These are phyloP conservation scores for Colletotrichum spinosum DNA, from an alignment of 2,329 filamentous ascomycete species.

Conservation along the genomic window DNA sequence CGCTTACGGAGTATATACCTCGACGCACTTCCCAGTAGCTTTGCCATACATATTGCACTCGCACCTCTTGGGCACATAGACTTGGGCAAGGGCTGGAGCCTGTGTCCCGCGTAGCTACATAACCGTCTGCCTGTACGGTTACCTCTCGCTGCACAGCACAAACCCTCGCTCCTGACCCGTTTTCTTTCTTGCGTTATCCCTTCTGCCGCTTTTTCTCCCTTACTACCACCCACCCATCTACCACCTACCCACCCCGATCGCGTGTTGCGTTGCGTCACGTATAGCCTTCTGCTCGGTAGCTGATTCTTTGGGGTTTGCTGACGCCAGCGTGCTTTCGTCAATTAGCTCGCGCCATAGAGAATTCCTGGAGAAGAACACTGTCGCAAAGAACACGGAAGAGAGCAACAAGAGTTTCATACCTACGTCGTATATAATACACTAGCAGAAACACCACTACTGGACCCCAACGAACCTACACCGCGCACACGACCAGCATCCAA, in stretches of 20 bases:
- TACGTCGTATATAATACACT: conserved; percentile 35
- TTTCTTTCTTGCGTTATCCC: too few species aligned
- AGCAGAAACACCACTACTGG: conserved; percentile 14
- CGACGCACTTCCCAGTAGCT: too few species aligned
- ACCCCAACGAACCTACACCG: conserved; percentile 3
- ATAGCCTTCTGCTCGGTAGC: conserved; percentile 15
- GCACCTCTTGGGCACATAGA: too few species aligned
- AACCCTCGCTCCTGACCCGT: too few species aligned
- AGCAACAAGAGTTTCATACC: conserved; percentile 28
- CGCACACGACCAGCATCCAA: conserved; percentile 4
- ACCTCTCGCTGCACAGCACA: too few species aligned
- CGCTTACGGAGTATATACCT: too few species aligned
- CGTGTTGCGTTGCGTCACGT: conserved; percentile 8
- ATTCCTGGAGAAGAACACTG: conserved; percentile 36
- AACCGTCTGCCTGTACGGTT: too few species aligned
- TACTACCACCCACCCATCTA: too few species aligned
- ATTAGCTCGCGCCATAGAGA: conserved; percentile 34
- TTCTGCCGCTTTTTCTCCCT: too few species aligned
- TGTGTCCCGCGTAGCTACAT: too few species aligned
- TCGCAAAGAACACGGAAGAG: conserved; percentile 7
- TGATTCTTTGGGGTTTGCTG: conserved; percentile 28
- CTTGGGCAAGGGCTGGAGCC: too few species aligned
- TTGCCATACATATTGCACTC: too few species aligned
- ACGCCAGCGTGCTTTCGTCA: conserved; percentile 28
- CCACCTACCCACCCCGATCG: not conserved